Evolutionary conservation across 1,284 basidiomycete species (phyloP).

Genomic region (Malassezia vespertilionis): DNA sequence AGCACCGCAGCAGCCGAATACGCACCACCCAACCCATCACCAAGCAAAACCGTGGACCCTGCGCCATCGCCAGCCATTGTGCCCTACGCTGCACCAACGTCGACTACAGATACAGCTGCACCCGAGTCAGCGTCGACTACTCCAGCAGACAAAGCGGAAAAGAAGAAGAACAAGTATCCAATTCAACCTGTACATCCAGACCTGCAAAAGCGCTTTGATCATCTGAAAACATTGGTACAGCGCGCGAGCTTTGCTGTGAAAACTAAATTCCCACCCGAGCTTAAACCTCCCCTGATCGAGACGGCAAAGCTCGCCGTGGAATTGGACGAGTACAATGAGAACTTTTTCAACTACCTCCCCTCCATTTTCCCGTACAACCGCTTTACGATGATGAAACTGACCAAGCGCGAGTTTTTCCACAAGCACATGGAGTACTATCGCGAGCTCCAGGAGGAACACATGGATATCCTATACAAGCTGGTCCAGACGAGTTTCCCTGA

Average conservation of each 20-base stretch:
- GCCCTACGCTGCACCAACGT: neutral
- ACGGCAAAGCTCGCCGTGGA: constrained; percentile 68
- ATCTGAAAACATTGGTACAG: constrained; percentile 56
- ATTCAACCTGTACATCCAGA: constrained; percentile 55
- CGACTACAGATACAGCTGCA: neutral
- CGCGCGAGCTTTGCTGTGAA: constrained; percentile 50
- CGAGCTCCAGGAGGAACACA: constrained; percentile 34
- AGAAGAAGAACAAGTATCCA: constrained; percentile 31
- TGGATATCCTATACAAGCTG: constrained; percentile 25
- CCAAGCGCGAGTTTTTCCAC: constrained; percentile 41
- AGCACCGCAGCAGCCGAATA: neutral
- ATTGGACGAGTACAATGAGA: constrained; percentile 75
- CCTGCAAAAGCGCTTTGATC: constrained; percentile 57
- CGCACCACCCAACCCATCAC: too few species aligned
- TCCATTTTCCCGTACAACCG: constrained; percentile 81
- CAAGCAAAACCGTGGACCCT: too few species aligned
- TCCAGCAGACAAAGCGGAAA: constrained; percentile 48
- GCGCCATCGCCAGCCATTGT: neutral
- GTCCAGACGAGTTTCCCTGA: constrained; percentile 26
- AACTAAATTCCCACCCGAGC: constrained; percentile 71
- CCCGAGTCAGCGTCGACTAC: neutral
- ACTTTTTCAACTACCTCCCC: constrained; percentile 80
- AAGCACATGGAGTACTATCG: constrained; percentile 34
- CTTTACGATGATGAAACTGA: constrained; percentile 53
- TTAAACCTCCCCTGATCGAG: constrained; percentile 63